Base-by-base conservation (phyloP, 345 rosid genomes). In the Aquilaria malaccensis region DNA sequence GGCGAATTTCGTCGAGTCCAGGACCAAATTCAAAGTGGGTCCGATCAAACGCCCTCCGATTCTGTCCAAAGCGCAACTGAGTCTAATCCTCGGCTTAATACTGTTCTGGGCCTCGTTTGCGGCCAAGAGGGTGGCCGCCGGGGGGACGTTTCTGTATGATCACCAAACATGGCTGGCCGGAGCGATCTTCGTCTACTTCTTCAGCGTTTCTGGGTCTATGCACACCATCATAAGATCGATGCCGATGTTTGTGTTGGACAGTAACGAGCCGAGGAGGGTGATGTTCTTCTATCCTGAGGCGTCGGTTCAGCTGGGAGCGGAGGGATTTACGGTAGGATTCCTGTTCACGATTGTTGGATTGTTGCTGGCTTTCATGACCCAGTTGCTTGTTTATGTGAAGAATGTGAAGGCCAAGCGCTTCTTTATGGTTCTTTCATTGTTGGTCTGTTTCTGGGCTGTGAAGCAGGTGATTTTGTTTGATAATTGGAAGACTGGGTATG, bases 401-500 rank as follows among this genome's bases (percentile, higher is more conserved):
- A 77, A 70, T 33, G 59, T 64, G 32, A 79, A 66, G 0, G 76
- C 49, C 9, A 91, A 89, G 77, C 80, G 91, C 30, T 2, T 70
- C 66, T 22, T 68, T 11, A 85, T 83, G 96, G 0, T 77, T 52
- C 11, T 76, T 33, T 71, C 81, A 1, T 55, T 92, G 58, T 49
- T 77, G 3, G 41, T 83, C 46, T 88, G 89, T 9, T 81, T 88
- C 30, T 84, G 85, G 88, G 83, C 91, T 0, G 96, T 91, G 56
- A 77, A 64, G 65, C 76, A 71, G 56, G 96, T 91, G 50, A 69
- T 86, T 64, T 75, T 55, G 64, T 72, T 88, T 92, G 82, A 79
- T 69, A 80, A 79, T 75, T 91, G 95, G 98, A 91, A 88, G 88
- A 91, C 95, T 51, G 92, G 83, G 0, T 86, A 91, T 73, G 85